Evolutionary conservation across 2,329 filamentous ascomycete species (phyloP).

Genomic region (Diaporthe ilicicola): DNA sequence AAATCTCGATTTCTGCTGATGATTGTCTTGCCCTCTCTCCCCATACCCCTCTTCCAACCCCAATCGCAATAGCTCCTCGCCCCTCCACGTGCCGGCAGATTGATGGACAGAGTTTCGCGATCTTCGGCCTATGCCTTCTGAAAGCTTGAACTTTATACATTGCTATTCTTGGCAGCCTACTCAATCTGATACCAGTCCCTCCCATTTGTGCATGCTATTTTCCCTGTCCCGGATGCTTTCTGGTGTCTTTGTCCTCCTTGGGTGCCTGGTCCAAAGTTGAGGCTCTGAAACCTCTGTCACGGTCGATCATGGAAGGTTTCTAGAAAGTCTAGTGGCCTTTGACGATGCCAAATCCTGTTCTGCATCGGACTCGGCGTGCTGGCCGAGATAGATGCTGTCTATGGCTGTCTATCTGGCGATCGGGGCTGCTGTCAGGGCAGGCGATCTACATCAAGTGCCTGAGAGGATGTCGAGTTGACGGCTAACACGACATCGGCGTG

Average conservation of each 20-base stretch:
- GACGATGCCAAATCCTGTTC: neutral
- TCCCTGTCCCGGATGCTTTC: constrained; percentile 4
- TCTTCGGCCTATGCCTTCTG: constrained; percentile 23
- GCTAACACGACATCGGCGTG: neutral
- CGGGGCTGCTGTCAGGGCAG: neutral
- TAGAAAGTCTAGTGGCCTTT: constrained; percentile 11
- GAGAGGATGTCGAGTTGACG: neutral
- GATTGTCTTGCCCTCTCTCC: neutral
- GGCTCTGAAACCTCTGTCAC: constrained; percentile 5
- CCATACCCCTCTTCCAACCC: neutral
- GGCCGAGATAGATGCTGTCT: constrained; percentile 1
- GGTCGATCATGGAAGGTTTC: constrained; percentile 19
- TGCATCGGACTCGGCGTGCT: neutral
- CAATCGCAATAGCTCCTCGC: constrained; percentile 20
- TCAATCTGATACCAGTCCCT: constrained; percentile 2
- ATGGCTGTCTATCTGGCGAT: neutral
- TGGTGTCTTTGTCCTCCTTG: neutral
- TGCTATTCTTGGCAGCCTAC: constrained; percentile 14
- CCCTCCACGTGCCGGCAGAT: constrained; percentile 9
- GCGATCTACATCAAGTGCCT: neutral
- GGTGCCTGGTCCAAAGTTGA: neutral
- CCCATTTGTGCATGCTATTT: neutral
- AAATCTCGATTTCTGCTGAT: constrained; percentile 21
- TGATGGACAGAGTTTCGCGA: constrained; percentile 20
- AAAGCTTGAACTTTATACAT: constrained; percentile 10